Percentiles rank a stretch among this genome's conserved stretches.
Evolutionary conservation across 2,329 filamentous ascomycete genomes (phyloP).

Genomic region (Talaromyces sp.): DNA sequence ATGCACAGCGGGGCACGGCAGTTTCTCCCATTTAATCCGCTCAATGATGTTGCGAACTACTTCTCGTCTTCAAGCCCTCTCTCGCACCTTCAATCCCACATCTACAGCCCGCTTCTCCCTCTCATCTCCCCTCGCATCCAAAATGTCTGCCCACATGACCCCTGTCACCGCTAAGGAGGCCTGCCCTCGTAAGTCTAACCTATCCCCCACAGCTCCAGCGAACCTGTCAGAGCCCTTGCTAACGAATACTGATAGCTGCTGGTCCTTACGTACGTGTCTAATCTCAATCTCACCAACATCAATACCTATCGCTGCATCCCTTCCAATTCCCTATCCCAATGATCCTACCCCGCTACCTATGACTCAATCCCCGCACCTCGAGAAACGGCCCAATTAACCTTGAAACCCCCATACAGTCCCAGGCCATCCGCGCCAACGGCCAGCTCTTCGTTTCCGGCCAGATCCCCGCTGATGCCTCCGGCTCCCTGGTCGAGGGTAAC

Average conservation of each 20-base stretch:
- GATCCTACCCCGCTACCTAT: neutral
- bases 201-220: neutral
- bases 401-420: conserved; percentile 41
- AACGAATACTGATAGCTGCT: conserved; percentile 33
- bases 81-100: conserved; percentile 14
- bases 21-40: conserved; percentile 11
- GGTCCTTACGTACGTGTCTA: conserved; percentile 46
- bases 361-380: neutral
- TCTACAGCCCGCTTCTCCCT: conserved; percentile 13
- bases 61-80: conserved; percentile 27
- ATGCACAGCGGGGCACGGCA: conserved; percentile 18
- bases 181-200: conserved; percentile 52
- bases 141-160: conserved; percentile 43
- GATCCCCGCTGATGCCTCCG: conserved; percentile 70
- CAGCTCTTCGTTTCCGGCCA: conserved; percentile 74
- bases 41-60: conserved; percentile 28
- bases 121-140: conserved; percentile 8
- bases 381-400: neutral
- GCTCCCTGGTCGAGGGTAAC: conserved; percentile 64
- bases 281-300: too few species aligned
- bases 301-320: too few species aligned
- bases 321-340: neutral
- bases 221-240: conserved; percentile 4
- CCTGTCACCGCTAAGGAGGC: conserved; percentile 46
- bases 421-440: conserved; percentile 68